Evolutionary conservation across 768 basidiomycete genomes (phyloP).

Genomic region (Collybia sordida): DNA sequence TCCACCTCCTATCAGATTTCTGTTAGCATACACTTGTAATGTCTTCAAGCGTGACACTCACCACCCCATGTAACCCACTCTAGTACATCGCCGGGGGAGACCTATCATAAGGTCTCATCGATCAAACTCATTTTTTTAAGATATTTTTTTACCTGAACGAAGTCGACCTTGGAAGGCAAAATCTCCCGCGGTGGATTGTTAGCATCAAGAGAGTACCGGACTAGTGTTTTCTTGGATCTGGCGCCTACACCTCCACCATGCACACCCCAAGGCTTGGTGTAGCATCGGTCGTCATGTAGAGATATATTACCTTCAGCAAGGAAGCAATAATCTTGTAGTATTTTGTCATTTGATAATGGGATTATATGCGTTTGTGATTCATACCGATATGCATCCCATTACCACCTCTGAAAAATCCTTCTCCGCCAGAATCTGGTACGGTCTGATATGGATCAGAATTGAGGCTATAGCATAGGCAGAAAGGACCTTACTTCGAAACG

Average conservation of each 20-base stretch:
- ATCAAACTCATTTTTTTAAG: not conserved
- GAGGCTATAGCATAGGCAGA: not conserved
- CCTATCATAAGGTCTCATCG: not conserved
- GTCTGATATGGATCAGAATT: constrained; percentile 14
- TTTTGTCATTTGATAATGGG: not conserved
- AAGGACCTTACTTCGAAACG: constrained; percentile 16
- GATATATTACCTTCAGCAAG: constrained; percentile 26
- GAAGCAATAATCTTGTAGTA: constrained; percentile 23
- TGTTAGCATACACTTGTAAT: not conserved
- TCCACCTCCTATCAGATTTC: too few relatives aligned
- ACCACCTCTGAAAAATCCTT: constrained; percentile 27
- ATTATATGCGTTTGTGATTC: not conserved
- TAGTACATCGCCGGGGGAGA: constrained; percentile 21
- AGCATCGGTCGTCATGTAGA: constrained; percentile 30
- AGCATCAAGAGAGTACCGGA: constrained; percentile 16
- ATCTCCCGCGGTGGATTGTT: constrained; percentile 19
- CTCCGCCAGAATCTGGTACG: constrained; percentile 25
- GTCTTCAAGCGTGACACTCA: constrained; percentile 1
- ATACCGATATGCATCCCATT: constrained; percentile 28
- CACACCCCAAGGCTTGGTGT: constrained; percentile 34
- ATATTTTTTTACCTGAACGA: constrained; percentile 14
- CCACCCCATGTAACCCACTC: constrained; percentile 31
- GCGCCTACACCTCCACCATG: constrained; percentile 27
- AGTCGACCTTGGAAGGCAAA: constrained; percentile 25
- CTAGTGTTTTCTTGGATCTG: constrained; percentile 23